phyloP scores from a whole-genome alignment of 306 rosid species.

The Sicyos edulis region DNA sequence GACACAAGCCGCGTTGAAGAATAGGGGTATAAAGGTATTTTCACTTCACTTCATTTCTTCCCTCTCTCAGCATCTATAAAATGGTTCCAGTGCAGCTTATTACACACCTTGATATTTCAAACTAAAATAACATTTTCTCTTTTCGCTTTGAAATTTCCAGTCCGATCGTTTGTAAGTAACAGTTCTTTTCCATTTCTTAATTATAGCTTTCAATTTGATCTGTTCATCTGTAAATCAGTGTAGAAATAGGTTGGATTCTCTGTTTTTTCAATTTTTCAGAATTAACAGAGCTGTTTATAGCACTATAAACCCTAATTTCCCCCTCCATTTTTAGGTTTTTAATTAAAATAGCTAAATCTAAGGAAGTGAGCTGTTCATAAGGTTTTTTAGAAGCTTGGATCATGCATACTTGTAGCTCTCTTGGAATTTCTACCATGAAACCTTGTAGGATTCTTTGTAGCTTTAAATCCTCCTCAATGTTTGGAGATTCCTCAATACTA shows the following conservation, averaged over 20 bases:
- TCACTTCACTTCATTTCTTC: not conserved
- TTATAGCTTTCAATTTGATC: not conserved
- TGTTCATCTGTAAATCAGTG: not conserved
- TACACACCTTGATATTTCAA: not conserved
- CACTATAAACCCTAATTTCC: not conserved
- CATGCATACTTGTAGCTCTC: conserved; percentile 52
- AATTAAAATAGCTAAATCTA: conserved; percentile 4
- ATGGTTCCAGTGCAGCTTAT: not conserved
- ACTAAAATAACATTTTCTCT: not conserved
- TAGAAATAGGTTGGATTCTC: conserved; percentile 2
- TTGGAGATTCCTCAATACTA: conserved; percentile 33
- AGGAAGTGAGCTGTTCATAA: not conserved
- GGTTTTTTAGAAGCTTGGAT: not conserved
- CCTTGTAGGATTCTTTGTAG: conserved; percentile 57
- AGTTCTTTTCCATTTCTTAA: not conserved
- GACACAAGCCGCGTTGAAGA: not conserved
- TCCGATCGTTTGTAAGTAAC: conserved; percentile 14
- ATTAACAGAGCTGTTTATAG: not conserved
- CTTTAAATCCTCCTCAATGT: conserved; percentile 41
- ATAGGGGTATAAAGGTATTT: not conserved
- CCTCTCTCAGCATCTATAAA: conserved; percentile 1
- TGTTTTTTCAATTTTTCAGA: not conserved
- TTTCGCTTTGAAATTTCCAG: not conserved
- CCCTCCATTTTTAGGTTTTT: not conserved
- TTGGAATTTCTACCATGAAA: conserved; percentile 65